Evolutionary conservation across 768 basidiomycete genomes (phyloP).

Genomic region (Leccinum broughii): DNA sequence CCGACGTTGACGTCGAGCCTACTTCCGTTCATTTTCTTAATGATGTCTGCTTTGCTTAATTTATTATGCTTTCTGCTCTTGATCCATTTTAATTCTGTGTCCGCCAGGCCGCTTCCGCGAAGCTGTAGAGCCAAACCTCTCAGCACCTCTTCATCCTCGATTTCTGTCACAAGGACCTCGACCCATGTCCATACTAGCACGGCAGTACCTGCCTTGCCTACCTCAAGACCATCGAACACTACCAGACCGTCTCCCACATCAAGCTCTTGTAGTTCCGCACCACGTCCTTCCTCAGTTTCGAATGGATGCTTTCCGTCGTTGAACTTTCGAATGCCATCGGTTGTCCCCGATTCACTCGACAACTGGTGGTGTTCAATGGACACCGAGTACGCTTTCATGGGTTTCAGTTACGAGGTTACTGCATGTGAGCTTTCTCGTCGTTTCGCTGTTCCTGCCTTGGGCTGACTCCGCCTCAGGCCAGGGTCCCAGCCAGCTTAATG

Average conservation of each 20-base stretch:
- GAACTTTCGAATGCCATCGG: constrained; percentile 55
- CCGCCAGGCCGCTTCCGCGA: constrained; percentile 17
- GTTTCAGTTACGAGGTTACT: constrained; percentile 75
- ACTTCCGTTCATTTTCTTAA: neutral
- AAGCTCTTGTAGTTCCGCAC: neutral
- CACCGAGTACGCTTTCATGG: constrained; percentile 74
- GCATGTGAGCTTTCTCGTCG: constrained; percentile 44
- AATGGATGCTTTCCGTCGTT: constrained; percentile 40
- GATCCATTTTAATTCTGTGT: constrained; percentile 8
- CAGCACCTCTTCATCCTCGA: neutral
- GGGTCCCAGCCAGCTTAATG: constrained; percentile 46
- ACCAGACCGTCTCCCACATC: neutral
- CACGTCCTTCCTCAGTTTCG: neutral
- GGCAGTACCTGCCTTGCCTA: neutral
- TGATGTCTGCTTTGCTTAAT: constrained; percentile 4
- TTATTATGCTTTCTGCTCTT: constrained; percentile 10
- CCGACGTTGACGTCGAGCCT: constrained; percentile 4
- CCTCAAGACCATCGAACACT: neutral
- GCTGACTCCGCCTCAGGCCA: constrained; percentile 47
- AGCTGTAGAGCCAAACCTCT: constrained; percentile 5
- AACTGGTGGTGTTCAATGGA: constrained; percentile 66
- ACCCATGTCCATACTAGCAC: neutral
- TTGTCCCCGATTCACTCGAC: constrained; percentile 43
- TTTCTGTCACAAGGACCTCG: neutral
- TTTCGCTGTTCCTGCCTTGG: neutral